Base-by-base conservation (phyloP, 495 filamentous ascomycete species). In the Talaromyces trachyspermus region DNA sequence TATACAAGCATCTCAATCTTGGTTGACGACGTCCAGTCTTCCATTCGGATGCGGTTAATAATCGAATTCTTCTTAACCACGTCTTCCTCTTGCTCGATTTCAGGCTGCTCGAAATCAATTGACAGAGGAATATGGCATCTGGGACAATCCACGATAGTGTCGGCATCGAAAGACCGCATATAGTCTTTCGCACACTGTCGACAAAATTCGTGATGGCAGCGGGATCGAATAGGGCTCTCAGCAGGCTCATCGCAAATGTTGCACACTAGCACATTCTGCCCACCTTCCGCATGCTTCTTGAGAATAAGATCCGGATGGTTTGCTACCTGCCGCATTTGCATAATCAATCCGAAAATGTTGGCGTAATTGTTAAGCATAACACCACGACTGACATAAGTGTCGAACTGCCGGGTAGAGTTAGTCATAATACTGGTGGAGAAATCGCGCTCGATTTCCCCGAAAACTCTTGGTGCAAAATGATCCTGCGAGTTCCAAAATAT, bases 351-450 rank as follows among this genome's bases (percentile, higher is more conserved):
- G 51, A 82, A 81, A 55, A 83, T 81, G 56, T 74, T 76, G 30
- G 91, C 90, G 56, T 96, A 96, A 56, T 97, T 98, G 69, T 96
- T 95, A 47, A 97, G 76, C 63, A 96, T 80, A 4, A 97, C 92
- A 64, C 91, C 92, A 35, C 85, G 86, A 39, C 88, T 86, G 15
- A 96, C 92, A 56, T 96, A 98, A 1, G 88, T 95, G 51, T 96
- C 86, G 51, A 96, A 98, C 49, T 89, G 80, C 30, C 92, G 79
- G 27, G 81, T 79, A 8, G 84, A 83, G 55, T 87, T 92, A 17
- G 78, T 84, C 88, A 95, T 97, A 67, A 98, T 95, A 60, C 86
- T 92, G 24, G 76, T 78, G n/a, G 91, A 91, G 54, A 98, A 89
- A 58, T 98, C 92, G 44, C 86, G 85, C 60, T 98, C 92, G 27